Evolutionary conservation across 768 basidiomycete species (phyloP), one percentile per base, ranked within the genome.

Genomic region (Daedalea quercina): DNA sequence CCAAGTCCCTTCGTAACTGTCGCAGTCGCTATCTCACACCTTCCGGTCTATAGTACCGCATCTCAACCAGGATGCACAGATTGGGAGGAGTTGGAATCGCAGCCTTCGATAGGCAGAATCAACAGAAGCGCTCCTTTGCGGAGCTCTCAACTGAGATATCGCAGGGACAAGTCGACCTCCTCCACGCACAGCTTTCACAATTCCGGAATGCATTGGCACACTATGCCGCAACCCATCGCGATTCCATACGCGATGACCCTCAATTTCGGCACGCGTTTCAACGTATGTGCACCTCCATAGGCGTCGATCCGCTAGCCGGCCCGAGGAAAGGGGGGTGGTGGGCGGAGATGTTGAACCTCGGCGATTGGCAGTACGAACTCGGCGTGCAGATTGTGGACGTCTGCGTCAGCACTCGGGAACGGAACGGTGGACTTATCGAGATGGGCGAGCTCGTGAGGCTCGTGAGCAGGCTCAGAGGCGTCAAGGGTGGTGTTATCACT

Each of bases 321-420:
- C 87, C 90, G 0, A 73, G 86, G 40, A 83, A 83, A 61, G 90
- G 89, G 34, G 91, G 92, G 1, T 90, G 90, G 82, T 96, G 93
- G 91, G 85, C 87, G 2, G 93, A 94, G 65, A 72, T 93, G 63
- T 78, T 94, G 33, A 86, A 85, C 8, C 69, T 96, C 50, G 85
- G 91, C 15, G 96, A 98, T 65, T 98, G 94, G 92, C 88, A 94
- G 61, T 89, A 91, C 65, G 94, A 96, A 63, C 80, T 98, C 6
- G 92, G 93, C 9, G 92, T 97, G 35, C 95, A 95, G 72, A 88
- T 95, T 55, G 91, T 96, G 47, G 92, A 93, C 65, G 79, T 94
- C 41, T 94, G 91, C 61, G 86, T 94, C 43, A 87, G 81, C 71
- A 94, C 90, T 15, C 76, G 92, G 52, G 88, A 90, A 59, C 74